phyloP scores from a whole-genome alignment of 495 filamentous ascomycete genomes.

The Aspergillus indologenus region DNA sequence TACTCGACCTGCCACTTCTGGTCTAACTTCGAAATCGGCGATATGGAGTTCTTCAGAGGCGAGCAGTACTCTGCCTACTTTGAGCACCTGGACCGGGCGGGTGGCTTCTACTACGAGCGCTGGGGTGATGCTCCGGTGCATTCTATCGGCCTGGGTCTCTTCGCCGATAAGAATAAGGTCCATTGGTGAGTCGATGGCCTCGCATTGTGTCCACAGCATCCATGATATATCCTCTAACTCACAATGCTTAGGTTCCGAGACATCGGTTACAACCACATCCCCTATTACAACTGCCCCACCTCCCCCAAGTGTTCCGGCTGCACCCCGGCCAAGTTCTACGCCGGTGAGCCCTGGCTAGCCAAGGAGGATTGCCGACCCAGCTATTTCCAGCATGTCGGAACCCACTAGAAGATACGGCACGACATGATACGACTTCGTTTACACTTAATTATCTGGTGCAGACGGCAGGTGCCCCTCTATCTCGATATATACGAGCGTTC shows the following conservation, averaged over 20 bases:
- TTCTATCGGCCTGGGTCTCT: conserved; percentile 88
- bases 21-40: conserved; percentile 98
- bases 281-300: conserved; percentile 98
- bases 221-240: conserved; percentile 10
- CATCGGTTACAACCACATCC: conserved; percentile 97
- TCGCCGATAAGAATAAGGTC: conserved; percentile 85
- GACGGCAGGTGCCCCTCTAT: background rate
- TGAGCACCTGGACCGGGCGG: conserved; percentile 87
- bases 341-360: conserved; percentile 77
- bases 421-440: background rate
- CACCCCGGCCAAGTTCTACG: conserved; percentile 77
- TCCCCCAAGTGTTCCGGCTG: conserved; percentile 93
- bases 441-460: background rate
- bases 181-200: conserved; percentile 71
- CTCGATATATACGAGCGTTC: background rate
- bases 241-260: conserved; percentile 81
- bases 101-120: conserved; percentile 98
- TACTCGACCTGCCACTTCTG: conserved; percentile 99
- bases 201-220: background rate
- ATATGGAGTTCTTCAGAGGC: conserved; percentile 92
- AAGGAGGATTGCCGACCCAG: conserved; percentile 93
- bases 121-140: conserved; percentile 99
- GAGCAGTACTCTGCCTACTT: conserved; percentile 94
- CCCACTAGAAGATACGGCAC: conserved; percentile 49
- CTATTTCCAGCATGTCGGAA: conserved; percentile 94